Evolutionary conservation across 768 basidiomycete genomes (phyloP).

Genomic region (Tubosaeta sp.): DNA sequence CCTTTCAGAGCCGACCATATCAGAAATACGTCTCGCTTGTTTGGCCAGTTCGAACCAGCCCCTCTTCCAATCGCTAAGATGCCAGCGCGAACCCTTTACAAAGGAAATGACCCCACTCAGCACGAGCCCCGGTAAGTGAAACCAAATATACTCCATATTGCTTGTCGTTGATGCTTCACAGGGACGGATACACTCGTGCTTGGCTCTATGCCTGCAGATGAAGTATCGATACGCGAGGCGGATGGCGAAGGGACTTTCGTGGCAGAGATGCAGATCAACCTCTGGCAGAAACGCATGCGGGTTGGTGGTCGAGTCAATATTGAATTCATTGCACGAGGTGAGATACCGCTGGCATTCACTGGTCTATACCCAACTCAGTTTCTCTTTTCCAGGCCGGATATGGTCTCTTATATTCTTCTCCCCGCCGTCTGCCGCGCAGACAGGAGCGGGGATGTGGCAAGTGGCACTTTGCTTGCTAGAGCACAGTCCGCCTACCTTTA

Average conservation of each 20-base stretch:
- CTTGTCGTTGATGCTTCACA: background rate
- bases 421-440: conserved; percentile 1
- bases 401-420: conserved; percentile 26
- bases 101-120: conserved; percentile 11
- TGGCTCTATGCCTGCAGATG: conserved; percentile 46
- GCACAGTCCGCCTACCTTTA: conserved; percentile 53
- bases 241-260: conserved; percentile 51
- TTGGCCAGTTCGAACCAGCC: conserved; percentile 30
- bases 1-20: conserved; percentile 39
- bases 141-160: no score
- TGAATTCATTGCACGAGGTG: conserved; percentile 65
- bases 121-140: conserved; percentile 8
- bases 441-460: conserved; percentile 31
- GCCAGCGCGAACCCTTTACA: conserved; percentile 8
- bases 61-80: conserved; percentile 25
- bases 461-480: conserved; percentile 50
- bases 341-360: background rate
- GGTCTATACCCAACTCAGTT: background rate
- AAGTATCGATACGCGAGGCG: conserved; percentile 51
- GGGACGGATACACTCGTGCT: conserved; percentile 49
- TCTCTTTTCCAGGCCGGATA: conserved; percentile 19
- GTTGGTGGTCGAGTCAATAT: conserved; percentile 49
- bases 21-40: conserved; percentile 66
- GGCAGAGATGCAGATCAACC: conserved; percentile 39
- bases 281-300: conserved; percentile 72